These are phyloP conservation scores for Pythium volutum DNA, from an alignment of 352 stramenopile species.

Conservation along the genomic window DNA sequence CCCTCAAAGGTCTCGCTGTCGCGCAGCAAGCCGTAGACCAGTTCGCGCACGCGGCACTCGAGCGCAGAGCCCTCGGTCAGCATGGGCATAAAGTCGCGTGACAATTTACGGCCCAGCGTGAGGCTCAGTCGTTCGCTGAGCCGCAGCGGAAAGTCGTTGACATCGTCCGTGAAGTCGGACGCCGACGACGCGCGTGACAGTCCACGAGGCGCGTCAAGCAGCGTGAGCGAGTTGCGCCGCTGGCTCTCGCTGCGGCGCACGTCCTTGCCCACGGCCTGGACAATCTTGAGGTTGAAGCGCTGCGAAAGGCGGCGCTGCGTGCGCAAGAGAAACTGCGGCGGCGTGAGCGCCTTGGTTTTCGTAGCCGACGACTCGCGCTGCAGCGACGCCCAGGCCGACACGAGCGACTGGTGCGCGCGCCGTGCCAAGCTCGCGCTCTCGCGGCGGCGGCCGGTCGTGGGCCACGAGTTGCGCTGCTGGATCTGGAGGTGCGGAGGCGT, in stretches of 20 bases:
- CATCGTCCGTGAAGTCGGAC: not conserved
- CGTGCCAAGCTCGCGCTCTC: not conserved
- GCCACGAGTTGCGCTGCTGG: constrained; percentile 20
- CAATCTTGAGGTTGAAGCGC: constrained; percentile 26
- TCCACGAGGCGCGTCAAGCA: constrained; percentile 9
- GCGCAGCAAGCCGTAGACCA: constrained; percentile 24
- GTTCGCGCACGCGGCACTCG: constrained; percentile 21
- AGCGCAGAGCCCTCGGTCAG: constrained; percentile 23
- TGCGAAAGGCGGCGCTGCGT: constrained; percentile 22
- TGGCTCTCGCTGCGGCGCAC: constrained; percentile 19
- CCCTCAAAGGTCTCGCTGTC: constrained; percentile 28
- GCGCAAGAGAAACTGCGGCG: constrained; percentile 22
- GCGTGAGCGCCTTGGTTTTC: not conserved
- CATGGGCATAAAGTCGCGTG: constrained; percentile 24
- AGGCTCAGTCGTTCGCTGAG: constrained; percentile 22
- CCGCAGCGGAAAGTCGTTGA: constrained; percentile 11
- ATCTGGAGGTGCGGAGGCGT: constrained; percentile 4
- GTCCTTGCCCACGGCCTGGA: constrained; percentile 21
- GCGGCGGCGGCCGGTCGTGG: not conserved
- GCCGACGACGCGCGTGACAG: not conserved
- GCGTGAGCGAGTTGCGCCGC: constrained; percentile 15
- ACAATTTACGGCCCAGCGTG: constrained; percentile 14
- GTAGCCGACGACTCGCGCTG: not conserved
- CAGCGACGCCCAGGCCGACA: constrained; percentile 14
- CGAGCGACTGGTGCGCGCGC: constrained; percentile 20